Evolutionary conservation across 2,329 filamentous ascomycete species (phyloP).

Genomic region (Ceratocystis cubensis): DNA sequence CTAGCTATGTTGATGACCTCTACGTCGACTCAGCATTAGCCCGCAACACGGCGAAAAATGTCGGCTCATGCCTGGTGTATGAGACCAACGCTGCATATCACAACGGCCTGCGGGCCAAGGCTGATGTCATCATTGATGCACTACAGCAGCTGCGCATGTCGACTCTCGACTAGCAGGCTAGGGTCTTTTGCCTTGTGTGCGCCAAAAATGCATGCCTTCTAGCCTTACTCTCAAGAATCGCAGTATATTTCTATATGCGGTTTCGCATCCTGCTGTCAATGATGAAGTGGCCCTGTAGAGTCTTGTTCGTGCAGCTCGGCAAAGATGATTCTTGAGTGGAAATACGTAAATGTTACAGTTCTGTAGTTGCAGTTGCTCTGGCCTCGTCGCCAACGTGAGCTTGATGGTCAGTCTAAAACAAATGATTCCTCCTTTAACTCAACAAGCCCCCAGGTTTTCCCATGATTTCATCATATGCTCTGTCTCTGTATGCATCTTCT

Average conservation of each 20-base stretch:
- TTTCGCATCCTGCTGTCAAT: neutral
- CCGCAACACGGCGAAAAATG: slow-evolving; percentile 57
- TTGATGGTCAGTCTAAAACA: neutral
- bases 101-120: slow-evolving; percentile 60
- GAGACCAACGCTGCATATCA: slow-evolving; percentile 84
- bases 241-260: neutral
- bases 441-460: slow-evolving; percentile 19
- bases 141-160: slow-evolving; percentile 46
- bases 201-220: neutral
- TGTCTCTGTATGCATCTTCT: slow-evolving; percentile 21
- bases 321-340: neutral
- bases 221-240: neutral
- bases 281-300: neutral
- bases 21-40: slow-evolving; percentile 73
- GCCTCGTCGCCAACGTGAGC: neutral
- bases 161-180: slow-evolving; percentile 18
- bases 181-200: neutral
- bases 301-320: neutral
- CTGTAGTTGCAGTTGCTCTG: neutral
- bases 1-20: slow-evolving; percentile 78
- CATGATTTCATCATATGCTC: slow-evolving; percentile 20
- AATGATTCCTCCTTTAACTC: neutral
- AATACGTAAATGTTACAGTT: neutral
- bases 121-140: slow-evolving; percentile 49
- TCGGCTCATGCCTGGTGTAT: slow-evolving; percentile 66